Evolutionary conservation across 805 yeast genomes (phyloP).

Genomic region (Spathaspora sp.): DNA sequence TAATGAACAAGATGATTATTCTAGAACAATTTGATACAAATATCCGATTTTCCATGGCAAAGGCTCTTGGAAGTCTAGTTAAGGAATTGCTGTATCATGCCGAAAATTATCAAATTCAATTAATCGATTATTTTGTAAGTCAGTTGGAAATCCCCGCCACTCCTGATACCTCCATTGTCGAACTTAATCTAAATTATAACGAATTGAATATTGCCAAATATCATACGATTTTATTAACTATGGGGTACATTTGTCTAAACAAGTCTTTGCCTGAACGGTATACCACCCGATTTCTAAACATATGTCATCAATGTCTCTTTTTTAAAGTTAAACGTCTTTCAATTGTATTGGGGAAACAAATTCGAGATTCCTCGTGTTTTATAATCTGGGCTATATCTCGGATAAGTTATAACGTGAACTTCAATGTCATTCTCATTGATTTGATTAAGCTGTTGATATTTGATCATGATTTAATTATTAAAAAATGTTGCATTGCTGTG

Average conservation of each 20-base stretch:
- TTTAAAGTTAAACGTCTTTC: slow-evolving; percentile 56
- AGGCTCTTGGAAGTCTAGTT: slow-evolving; percentile 53
- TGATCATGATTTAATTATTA: slow-evolving; percentile 69
- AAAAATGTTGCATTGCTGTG: slow-evolving; percentile 84
- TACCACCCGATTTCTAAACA: slow-evolving; percentile 23
- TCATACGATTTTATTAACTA: slow-evolving; percentile 56
- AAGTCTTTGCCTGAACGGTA: slow-evolving; percentile 19
- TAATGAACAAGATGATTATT: slow-evolving; percentile 27
- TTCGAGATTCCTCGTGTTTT: slow-evolving; percentile 83
- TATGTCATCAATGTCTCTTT: slow-evolving; percentile 45
- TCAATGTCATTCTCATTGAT: slow-evolving; percentile 23
- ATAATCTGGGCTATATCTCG: slow-evolving; percentile 75
- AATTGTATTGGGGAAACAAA: slow-evolving; percentile 56
- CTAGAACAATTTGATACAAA: slow-evolving; percentile 40
- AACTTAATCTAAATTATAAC: slow-evolving; percentile 20
- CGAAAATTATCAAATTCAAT: slow-evolving; percentile 39
- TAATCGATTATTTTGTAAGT: slow-evolving; percentile 28
- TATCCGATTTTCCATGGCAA: slow-evolving; percentile 64
- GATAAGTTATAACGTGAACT: slow-evolving; percentile 14
- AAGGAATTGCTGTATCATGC: slow-evolving; percentile 29
- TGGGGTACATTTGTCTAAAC: slow-evolving; percentile 44
- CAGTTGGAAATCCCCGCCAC: slow-evolving; percentile 26
- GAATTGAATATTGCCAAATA: slow-evolving; percentile 38
- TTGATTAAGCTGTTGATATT: slow-evolving; percentile 55
- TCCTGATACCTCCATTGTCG: slow-evolving; percentile 1